These are phyloP conservation scores for Obba rivulosa DNA, from an alignment of 768 basidiomycete genomes.

Conservation along the genomic window DNA sequence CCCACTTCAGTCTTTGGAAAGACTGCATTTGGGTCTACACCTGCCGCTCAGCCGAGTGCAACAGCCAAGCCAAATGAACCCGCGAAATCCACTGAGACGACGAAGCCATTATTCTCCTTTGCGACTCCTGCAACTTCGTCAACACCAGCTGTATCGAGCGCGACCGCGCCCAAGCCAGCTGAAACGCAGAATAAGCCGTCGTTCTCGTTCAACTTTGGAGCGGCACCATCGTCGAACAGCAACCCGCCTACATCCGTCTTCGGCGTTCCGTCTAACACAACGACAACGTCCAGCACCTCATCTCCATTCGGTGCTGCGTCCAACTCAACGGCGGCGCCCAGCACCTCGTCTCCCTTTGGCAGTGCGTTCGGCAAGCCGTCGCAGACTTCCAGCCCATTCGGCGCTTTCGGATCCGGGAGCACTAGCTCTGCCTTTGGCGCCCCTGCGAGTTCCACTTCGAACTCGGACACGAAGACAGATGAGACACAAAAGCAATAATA, in stretches of 20 bases:
- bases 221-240: background rate
- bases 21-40: background rate
- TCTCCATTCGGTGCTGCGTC: constrained; percentile 9
- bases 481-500: constrained; percentile 12
- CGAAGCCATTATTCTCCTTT: constrained; percentile 12
- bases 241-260: constrained; percentile 2
- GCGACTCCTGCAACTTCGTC: background rate
- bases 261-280: constrained; percentile 1
- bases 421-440: constrained; percentile 8
- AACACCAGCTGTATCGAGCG: background rate
- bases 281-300: constrained; percentile 3
- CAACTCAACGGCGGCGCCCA: constrained; percentile 4
- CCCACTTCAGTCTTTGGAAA: background rate
- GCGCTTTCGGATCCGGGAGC: constrained; percentile 7
- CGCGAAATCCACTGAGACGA: background rate
- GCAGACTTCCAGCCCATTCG: background rate
- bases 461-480: constrained; percentile 2
- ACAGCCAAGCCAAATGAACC: background rate
- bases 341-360: constrained; percentile 9
- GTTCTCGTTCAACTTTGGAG: constrained; percentile 11
- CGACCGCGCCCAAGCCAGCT: background rate
- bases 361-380: background rate
- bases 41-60: background rate
- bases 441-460: background rate
- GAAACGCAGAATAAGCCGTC: constrained; percentile 5